These are phyloP conservation scores for Pseudoscleropodium purum DNA, from an alignment of 225 moss, liverwort and hornwort genomes.

Conservation along the genomic window DNA sequence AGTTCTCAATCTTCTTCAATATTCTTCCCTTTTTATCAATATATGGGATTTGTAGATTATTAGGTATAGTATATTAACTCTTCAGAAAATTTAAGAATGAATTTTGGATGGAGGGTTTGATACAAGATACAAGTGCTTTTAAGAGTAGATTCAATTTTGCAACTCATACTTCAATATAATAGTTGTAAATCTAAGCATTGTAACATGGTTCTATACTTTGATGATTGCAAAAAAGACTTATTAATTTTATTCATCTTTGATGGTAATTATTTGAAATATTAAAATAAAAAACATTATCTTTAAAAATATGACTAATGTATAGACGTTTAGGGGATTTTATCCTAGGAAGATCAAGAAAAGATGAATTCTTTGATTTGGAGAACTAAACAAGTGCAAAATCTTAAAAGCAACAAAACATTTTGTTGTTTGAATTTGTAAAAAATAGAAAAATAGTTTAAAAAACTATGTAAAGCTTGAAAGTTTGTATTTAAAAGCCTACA, in stretches of 20 bases:
- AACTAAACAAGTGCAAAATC: background rate
- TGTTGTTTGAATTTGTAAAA: background rate
- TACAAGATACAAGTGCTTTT: background rate
- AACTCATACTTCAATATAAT: background rate
- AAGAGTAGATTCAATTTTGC: background rate
- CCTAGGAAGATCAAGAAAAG: background rate
- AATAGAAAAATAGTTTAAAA: too few relatives aligned
- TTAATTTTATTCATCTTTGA: background rate
- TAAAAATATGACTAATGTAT: background rate
- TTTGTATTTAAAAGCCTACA: background rate
- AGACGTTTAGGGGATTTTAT: background rate
- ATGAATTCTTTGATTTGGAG: background rate
- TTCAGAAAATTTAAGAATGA: background rate
- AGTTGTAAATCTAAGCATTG: fast-evolving
- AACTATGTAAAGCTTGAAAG: background rate
- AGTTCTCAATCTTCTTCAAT: background rate
- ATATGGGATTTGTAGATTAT: background rate
- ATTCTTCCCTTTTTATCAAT: background rate
- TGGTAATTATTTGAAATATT: background rate
- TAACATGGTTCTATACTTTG: background rate
- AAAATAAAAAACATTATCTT: background rate
- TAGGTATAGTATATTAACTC: background rate
- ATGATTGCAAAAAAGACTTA: background rate
- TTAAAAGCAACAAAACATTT: background rate
- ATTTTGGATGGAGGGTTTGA: background rate